Conservation (phyloP, 2,329 filamentous ascomycete genomes). For the Cladorrhinum sp. region DNA sequence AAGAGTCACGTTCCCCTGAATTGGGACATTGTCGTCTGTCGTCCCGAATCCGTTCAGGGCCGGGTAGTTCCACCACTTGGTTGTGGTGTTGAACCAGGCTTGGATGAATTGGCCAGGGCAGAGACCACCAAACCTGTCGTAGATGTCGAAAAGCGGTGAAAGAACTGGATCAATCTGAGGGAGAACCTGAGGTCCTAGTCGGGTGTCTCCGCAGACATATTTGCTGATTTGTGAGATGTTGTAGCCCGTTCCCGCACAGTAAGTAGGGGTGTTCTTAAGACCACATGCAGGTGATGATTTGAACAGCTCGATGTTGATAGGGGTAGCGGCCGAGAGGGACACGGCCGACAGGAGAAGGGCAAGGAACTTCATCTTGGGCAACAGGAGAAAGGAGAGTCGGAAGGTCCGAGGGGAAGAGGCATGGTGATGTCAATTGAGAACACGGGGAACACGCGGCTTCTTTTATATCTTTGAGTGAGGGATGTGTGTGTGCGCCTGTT, state of each 20-base stretch:
- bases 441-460: background rate
- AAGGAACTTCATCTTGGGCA: conserved; percentile 12
- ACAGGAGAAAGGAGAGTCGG: background rate
- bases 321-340: background rate
- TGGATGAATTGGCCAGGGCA: conserved; percentile 39
- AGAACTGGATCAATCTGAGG: conserved; percentile 36
- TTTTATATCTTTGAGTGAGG: background rate
- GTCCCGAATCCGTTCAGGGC: conserved; percentile 41
- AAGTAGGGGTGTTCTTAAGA: conserved; percentile 15
- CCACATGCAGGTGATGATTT: conserved; percentile 5
- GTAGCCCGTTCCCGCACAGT: conserved; percentile 34
- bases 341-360: background rate
- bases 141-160: conserved; percentile 30
- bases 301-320: background rate
- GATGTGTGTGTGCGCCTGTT: no score
- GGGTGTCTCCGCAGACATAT: conserved; percentile 39
- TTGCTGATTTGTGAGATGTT: conserved; percentile 23
- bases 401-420: background rate
- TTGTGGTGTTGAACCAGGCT: conserved; percentile 31
- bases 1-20: conserved; percentile 42
- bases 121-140: conserved; percentile 26
- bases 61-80: conserved; percentile 38
- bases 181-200: conserved; percentile 36
- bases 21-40: conserved; percentile 34
- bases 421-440: background rate